A percentile compares a stretch with the other conserved stretches of the same genome.
Conservation (phyloP, 768 basidiomycete genomes). For the Leccinum longicurvipes region DNA sequence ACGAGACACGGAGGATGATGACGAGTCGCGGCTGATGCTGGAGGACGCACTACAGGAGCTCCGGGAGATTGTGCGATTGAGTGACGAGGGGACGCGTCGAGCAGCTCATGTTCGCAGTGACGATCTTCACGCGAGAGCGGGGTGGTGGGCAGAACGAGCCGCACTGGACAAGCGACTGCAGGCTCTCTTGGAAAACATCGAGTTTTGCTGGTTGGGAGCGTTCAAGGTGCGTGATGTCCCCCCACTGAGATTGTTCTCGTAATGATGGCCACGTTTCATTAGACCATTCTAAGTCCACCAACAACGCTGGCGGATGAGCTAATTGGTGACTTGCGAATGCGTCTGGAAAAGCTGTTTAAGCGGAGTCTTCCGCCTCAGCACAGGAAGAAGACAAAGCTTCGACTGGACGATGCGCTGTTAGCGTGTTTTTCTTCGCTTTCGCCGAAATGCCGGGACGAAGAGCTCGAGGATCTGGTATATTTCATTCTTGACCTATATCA, state of each 20-base stretch:
- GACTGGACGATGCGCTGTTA: constrained; percentile 71
- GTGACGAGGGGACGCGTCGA: constrained; percentile 69
- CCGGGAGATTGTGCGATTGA: constrained; percentile 72
- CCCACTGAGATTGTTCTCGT: not conserved
- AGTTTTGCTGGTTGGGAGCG: constrained; percentile 95
- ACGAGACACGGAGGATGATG: constrained; percentile 70
- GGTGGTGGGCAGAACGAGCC: constrained; percentile 85
- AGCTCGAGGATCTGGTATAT: constrained; percentile 91
- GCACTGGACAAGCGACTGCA: constrained; percentile 75
- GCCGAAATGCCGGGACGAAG: constrained; percentile 83
- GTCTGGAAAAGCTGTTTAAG: constrained; percentile 75
- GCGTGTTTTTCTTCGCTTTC: constrained; percentile 84
- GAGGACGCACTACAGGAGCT: constrained; percentile 73
- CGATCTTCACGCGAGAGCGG: constrained; percentile 57
- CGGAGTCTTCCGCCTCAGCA: constrained; percentile 58
- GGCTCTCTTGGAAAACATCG: constrained; percentile 77
- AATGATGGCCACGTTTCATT: not conserved
- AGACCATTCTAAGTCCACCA: constrained; percentile 60
- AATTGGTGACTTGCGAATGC: constrained; percentile 55
- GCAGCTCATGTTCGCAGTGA: constrained; percentile 71
- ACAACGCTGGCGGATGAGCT: constrained; percentile 40
- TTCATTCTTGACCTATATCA: constrained; percentile 94
- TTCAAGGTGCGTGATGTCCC: constrained; percentile 70
- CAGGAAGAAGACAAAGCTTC: constrained; percentile 53
- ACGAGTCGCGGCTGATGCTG: constrained; percentile 71